These are phyloP conservation scores for Podila horticola DNA, from an alignment of 192 early-diverging fungal species.

Conservation along the genomic window DNA sequence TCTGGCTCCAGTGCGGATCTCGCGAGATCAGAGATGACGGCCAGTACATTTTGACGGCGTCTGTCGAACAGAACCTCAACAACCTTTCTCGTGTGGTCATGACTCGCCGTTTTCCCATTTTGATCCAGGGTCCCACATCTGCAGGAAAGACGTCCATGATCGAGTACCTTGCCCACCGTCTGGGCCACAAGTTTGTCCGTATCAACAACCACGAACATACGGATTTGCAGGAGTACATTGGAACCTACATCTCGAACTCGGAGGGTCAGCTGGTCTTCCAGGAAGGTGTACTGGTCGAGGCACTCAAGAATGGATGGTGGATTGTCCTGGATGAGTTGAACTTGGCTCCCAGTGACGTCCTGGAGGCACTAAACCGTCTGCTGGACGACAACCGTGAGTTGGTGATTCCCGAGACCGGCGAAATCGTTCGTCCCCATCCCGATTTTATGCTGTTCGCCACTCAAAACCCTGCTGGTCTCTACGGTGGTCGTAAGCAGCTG, in stretches of 20 bases:
- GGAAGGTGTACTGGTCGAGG: constrained; percentile 95
- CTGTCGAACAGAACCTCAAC: constrained; percentile 86
- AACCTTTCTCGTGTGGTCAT: constrained; percentile 92
- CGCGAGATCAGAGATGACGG: constrained; percentile 47
- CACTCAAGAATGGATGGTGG: constrained; percentile 95
- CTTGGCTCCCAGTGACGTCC: constrained; percentile 96
- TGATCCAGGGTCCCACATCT: constrained; percentile 99
- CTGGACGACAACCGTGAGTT: constrained; percentile 98
- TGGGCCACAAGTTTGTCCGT: constrained; percentile 95
- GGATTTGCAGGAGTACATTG: constrained; percentile 97
- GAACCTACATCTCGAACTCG: constrained; percentile 85
- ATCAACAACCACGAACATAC: constrained; percentile 99
- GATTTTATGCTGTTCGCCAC: constrained; percentile 99
- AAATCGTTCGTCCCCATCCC: constrained; percentile 91
- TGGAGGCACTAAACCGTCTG: constrained; percentile 97
- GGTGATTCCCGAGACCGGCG: constrained; percentile 95
- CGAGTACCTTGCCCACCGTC: constrained; percentile 89
- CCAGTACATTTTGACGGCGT: constrained; percentile 88
- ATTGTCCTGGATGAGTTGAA: constrained; percentile 99
- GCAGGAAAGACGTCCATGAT: constrained; percentile 99
- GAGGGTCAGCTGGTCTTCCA: constrained; percentile 92
- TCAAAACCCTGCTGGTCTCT: constrained; percentile 98
- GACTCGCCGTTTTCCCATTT: constrained; percentile 89
- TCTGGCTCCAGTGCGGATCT: constrained; percentile 80
- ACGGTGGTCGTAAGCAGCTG: constrained; percentile 96